Evolutionary conservation across 129 eudicot genomes (phyloP), one percentile per base, ranked within the genome.

Genomic region (Dittrichia graveolens): DNA sequence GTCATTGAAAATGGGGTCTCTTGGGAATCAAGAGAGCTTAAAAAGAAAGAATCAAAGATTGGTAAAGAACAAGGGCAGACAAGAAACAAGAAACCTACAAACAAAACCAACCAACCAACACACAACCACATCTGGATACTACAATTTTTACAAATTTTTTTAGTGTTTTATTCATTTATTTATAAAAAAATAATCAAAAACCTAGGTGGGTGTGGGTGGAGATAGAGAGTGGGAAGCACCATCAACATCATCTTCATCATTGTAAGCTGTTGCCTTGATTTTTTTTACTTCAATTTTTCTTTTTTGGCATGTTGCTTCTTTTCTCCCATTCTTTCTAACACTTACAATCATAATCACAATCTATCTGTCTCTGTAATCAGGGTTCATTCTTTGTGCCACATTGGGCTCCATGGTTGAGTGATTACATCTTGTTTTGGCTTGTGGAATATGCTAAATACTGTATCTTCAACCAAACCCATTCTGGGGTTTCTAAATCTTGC

Each of bases 221-320:
- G 49, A 8, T 78, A 24, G 67, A 78, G 82, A 78, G 82, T 78
- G 82, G 82, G 82, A 78, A 19, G 82, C 82, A 78, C 76, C 82
- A 78, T 78, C 76, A 78, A 40, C 81, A 78, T 78, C 82, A 78
- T 65, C 82, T 78, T 48, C 82, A 78, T 78, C 77, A 78, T 78
- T 78, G 82, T 78, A 62, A 78, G 45, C 18, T 62, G 72, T 71
- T 77, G 75, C 61, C 48, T 67, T 65, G 65, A 43, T 50, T 10
- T 15, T 38, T 68, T 44, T 75, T 16, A 6, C 7, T 48, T 24
- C 9, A 7, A 13, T 55, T 31, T 78, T 61, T 76, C 81, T 78
- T 78, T 78, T 62, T 52, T 53, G 77, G 82, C 82, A 71, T 78
- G 82, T 71, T 61, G 15, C 58, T 44, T 58, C 46, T 75, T 70